Conservation (phyloP, 306 rosid genomes). For the Fragaria ananassa region DNA sequence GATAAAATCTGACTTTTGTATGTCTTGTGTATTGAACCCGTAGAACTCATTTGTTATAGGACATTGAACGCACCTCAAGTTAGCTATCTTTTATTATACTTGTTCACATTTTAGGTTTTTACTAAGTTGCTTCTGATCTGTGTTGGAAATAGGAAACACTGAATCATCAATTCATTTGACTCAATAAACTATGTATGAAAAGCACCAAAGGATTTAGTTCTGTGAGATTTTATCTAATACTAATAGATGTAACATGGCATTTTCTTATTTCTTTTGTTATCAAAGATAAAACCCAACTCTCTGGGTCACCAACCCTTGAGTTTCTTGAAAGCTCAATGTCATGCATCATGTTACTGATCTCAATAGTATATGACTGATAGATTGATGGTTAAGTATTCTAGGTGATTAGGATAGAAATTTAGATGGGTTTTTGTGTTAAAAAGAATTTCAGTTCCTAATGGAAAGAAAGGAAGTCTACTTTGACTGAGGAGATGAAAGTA, state of each 20-base stretch:
- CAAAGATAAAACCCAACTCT: background rate
- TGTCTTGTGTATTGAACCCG: background rate
- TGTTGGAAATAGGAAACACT: background rate
- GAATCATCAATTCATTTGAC: background rate
- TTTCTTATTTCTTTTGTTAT: background rate
- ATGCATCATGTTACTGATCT: background rate
- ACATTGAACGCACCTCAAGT: background rate
- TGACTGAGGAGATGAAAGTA: background rate
- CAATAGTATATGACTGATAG: background rate
- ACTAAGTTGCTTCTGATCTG: background rate
- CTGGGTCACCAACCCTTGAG: background rate
- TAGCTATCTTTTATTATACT: background rate
- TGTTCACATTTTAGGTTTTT: background rate
- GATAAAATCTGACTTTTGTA: background rate
- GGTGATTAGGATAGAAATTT: background rate
- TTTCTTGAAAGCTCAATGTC: background rate
- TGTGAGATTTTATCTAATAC: background rate
- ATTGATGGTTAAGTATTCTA: background rate
- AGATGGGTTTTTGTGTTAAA: background rate
- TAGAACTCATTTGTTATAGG: background rate
- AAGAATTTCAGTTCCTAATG: background rate
- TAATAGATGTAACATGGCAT: background rate
- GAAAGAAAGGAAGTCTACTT: background rate
- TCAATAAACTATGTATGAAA: background rate
- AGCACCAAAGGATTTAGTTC: background rate